Percentiles rank a stretch among this genome's conserved stretches.
Evolutionary conservation across 2,329 filamentous ascomycete genomes (phyloP).

Genomic region (Cercospora canescens): DNA sequence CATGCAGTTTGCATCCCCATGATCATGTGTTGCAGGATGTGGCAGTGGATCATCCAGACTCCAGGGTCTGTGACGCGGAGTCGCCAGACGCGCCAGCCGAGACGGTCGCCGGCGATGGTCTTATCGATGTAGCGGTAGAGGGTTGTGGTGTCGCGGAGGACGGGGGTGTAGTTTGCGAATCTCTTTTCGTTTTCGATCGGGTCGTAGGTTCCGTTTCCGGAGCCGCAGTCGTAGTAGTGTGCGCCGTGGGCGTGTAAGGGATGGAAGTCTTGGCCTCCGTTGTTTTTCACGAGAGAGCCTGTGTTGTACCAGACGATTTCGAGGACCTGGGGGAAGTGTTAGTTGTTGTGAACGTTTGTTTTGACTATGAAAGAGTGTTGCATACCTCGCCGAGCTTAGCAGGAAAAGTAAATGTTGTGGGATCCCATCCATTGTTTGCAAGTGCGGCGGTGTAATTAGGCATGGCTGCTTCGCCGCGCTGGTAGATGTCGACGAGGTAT

Average conservation of each 20-base stretch:
- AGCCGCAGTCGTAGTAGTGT: constrained; percentile 57
- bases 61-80: constrained; percentile 54
- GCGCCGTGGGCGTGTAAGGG: constrained; percentile 58
- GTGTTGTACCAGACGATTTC: constrained; percentile 41
- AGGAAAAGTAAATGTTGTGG: constrained; percentile 51
- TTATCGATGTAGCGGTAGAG: constrained; percentile 55
- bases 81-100: constrained; percentile 64
- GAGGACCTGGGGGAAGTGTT: constrained; percentile 39
- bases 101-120: constrained; percentile 42
- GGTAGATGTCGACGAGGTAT: constrained; percentile 56
- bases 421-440: constrained; percentile 56
- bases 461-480: constrained; percentile 46
- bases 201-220: constrained; percentile 56
- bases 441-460: constrained; percentile 56
- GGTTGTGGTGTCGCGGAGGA: constrained; percentile 52
- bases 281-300: constrained; percentile 32
- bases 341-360: constrained; percentile 24
- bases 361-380: not conserved
- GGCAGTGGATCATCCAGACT: constrained; percentile 64
- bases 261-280: constrained; percentile 46
- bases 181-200: constrained; percentile 49
- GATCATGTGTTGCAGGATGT: constrained; percentile 59
- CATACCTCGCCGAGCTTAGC: constrained; percentile 58
- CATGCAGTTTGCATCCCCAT: constrained; percentile 56
- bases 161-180: constrained; percentile 42